Conservation (phyloP, 148 eudicot species). For the Cornus suecica region DNA sequence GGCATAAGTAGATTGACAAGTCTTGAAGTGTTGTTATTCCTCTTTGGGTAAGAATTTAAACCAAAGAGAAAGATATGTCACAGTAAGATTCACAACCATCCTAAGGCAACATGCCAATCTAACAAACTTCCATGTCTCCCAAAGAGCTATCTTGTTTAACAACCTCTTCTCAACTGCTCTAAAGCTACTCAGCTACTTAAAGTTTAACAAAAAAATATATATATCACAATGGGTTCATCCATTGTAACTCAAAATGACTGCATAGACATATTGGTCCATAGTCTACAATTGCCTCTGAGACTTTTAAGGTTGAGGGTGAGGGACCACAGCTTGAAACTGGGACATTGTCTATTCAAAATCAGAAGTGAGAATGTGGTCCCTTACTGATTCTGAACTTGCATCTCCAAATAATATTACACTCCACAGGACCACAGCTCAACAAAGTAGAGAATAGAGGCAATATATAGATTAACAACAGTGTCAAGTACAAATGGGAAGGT, state of each 20-base stretch:
- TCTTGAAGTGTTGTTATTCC: no score
- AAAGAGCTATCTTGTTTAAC: neutral
- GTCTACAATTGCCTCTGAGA: neutral
- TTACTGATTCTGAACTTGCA: conserved; percentile 2
- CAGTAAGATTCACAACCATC: no score
- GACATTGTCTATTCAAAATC: conserved; percentile 5
- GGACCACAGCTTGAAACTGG: conserved; percentile 16
- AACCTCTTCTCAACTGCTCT: neutral
- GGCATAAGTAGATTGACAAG: no score
- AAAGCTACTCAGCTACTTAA: conserved; percentile 1
- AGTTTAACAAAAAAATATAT: neutral
- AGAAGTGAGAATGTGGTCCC: conserved; percentile 31
- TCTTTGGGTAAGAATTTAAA: no score
- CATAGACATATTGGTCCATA: no score
- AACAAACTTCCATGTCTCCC: no score
- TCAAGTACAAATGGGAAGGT: conserved; percentile 27
- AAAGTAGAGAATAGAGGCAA: neutral
- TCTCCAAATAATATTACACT: neutral
- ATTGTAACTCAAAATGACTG: no score
- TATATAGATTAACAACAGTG: conserved; percentile 11
- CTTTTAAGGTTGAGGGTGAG: neutral
- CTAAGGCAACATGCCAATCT: no score
- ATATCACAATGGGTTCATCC: no score
- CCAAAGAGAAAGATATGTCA: no score
- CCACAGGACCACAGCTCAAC: neutral